Evolutionary conservation across 2,329 filamentous ascomycete genomes (phyloP), one percentile per base, ranked within the genome.

Genomic region (Grosmannia huntii): DNA sequence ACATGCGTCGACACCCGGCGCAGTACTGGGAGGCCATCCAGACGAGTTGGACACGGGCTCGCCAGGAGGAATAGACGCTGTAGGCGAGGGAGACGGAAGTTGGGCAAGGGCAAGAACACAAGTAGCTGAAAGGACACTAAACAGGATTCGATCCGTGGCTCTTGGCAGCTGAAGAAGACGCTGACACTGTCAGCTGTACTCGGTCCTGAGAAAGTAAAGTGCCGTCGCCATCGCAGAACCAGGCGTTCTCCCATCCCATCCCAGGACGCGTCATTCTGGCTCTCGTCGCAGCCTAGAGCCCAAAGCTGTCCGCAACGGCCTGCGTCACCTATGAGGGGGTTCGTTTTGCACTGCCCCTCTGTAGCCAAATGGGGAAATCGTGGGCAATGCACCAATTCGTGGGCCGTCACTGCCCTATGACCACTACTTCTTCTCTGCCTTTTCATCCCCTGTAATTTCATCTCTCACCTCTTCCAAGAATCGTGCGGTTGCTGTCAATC

Each of bases 11-110:
- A 10, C 48, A 52, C 19, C 48, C 48, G 36, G 44, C 31, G 16
- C 48, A 57, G 48, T 57, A 57, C 23, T 57, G 55, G 55, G 55
- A 21, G 33, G 55, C 55, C 16, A 57, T 57, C 21, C n/a, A 12
- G 4, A 2, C 12, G 55, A 16, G 19, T 6, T 56, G 55, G 55
- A 12, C 21, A 19, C 27, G n/a, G n/a, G n/a, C n/a, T n/a, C n/a
- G n/a, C n/a, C n/a, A n/a, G n/a, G n/a, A n/a, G n/a, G n/a, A n/a
- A n/a, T n/a, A n/a, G n/a, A n/a, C n/a, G n/a, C n/a, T n/a, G n/a
- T n/a, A n/a, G n/a, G n/a, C n/a, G n/a, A n/a, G n/a, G n/a, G n/a
- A n/a, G n/a, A n/a, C n/a, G n/a, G n/a, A n/a, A n/a, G n/a, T n/a
- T n/a, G n/a, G 28, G 28, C 28, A 28, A 28, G 28, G 28, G 28